phyloP scores from a whole-genome alignment of 2,329 filamentous ascomycete species.

The Polychaeton citri region DNA sequence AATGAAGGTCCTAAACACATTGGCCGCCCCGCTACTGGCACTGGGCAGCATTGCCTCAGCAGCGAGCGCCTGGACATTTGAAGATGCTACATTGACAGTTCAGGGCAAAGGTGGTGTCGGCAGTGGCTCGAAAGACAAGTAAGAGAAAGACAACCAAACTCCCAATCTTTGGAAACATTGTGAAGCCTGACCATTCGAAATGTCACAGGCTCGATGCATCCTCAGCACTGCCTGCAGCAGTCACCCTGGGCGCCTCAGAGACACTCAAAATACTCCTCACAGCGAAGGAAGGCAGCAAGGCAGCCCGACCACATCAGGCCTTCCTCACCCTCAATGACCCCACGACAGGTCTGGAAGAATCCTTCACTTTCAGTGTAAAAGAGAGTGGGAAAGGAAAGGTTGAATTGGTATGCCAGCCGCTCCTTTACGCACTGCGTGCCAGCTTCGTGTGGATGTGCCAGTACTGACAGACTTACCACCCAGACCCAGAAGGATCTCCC shows the following conservation, averaged over 20 bases:
- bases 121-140: constrained; percentile 46
- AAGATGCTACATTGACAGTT: constrained; percentile 57
- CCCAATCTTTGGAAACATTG: neutral
- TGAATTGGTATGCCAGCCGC: constrained; percentile 68
- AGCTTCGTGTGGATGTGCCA: neutral
- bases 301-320: constrained; percentile 83
- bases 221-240: constrained; percentile 34
- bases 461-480: neutral
- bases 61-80: constrained; percentile 55
- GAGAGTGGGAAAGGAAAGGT: constrained; percentile 76
- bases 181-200: neutral
- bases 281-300: constrained; percentile 61
- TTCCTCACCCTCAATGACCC: constrained; percentile 73
- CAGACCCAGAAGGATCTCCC: constrained; percentile 86
- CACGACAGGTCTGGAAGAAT: constrained; percentile 66
- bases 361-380: constrained; percentile 73
- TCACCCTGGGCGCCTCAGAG: constrained; percentile 55
- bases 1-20: constrained; percentile 15
- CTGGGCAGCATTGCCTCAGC: constrained; percentile 23
- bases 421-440: no score
- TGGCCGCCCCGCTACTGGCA: constrained; percentile 10
- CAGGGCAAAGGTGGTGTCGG: constrained; percentile 44
- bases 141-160: constrained; percentile 1
- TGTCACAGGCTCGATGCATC: constrained; percentile 10
- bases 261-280: constrained; percentile 73